A percentile compares a stretch with the other conserved stretches of the same genome.
Evolutionary conservation across 140 eudicot genomes (phyloP).

Genomic region (Eryngium alpinum): DNA sequence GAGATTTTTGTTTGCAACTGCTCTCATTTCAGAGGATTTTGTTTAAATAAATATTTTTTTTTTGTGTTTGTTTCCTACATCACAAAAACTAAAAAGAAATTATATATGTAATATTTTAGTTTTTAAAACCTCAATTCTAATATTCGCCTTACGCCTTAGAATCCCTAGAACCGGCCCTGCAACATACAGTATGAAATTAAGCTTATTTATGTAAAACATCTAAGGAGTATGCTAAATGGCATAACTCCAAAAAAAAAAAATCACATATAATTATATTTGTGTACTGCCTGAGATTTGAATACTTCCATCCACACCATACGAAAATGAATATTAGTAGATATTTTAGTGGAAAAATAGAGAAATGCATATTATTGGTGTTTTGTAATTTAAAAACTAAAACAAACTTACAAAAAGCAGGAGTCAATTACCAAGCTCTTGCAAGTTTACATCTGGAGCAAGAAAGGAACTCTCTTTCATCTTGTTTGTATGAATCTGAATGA

Average conservation of each 20-base stretch:
- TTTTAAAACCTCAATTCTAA: too few species aligned
- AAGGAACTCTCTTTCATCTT: conserved; percentile 98
- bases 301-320: neutral
- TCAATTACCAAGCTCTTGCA: conserved; percentile 81
- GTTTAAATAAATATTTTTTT: too few species aligned
- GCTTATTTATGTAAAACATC: neutral
- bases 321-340: neutral
- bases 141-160: too few species aligned
- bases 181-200: neutral
- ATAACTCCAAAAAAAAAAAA: neutral
- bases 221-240: neutral
- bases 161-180: too few species aligned
- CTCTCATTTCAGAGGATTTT: too few species aligned
- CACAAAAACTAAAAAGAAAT: too few species aligned
- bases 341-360: too few species aligned
- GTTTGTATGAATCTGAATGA: conserved; percentile 89
- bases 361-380: too few species aligned
- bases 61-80: too few species aligned
- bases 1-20: too few species aligned
- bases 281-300: neutral
- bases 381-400: neutral
- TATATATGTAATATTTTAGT: too few species aligned
- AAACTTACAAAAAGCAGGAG: conserved; percentile 1
- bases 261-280: too few species aligned
- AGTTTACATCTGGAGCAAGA: conserved; percentile 87